Evolutionary conservation across 305 asterid genomes (phyloP).

Genomic region (Rubia occidens): DNA sequence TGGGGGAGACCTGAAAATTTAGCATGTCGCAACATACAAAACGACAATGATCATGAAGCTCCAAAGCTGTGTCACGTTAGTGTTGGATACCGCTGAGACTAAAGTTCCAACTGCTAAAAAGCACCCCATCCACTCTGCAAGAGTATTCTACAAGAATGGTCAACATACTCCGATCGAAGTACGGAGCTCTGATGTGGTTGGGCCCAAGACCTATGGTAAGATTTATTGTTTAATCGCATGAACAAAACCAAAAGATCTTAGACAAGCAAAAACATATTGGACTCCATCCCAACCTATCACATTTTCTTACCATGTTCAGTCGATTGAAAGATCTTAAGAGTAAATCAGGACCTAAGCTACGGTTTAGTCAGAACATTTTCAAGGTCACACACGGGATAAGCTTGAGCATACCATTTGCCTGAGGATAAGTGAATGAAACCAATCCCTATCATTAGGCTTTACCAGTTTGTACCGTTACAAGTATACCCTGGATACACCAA

Average conservation of each 20-base stretch:
- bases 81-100: neutral
- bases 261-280: neutral
- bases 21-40: neutral
- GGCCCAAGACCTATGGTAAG: slow-evolving; percentile 11
- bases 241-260: neutral
- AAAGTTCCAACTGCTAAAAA: slow-evolving; percentile 1
- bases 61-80: neutral
- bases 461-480: neutral
- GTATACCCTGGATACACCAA: neutral
- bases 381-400: neutral
- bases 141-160: neutral
- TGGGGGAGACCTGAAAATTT: neutral
- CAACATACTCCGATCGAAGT: neutral
- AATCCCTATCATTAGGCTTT: neutral
- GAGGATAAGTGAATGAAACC: neutral
- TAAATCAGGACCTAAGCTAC: neutral
- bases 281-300: neutral
- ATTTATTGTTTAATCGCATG: neutral
- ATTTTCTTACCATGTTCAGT: neutral
- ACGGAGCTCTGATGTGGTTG: neutral
- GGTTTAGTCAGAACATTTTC: neutral
- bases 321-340: neutral
- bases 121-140: slow-evolving; percentile 1
- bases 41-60: neutral
- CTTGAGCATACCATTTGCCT: neutral